Base-by-base conservation (phyloP, 495 filamentous ascomycete genomes). In the Aspergillus leporis region DNA sequence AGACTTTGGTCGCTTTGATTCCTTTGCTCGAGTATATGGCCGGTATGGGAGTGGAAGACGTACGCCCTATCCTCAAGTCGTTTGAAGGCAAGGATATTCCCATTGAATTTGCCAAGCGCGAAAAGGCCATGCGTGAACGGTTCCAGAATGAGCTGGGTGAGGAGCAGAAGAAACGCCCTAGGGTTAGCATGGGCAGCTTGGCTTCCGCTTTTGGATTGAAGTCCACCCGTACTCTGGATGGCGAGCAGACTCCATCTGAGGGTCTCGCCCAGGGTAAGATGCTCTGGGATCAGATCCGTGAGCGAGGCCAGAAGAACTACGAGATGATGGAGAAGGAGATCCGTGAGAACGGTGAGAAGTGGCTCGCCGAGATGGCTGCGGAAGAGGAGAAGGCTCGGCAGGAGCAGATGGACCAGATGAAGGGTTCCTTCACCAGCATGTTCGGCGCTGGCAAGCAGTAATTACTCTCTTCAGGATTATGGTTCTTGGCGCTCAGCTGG, bases 1-100 rank as follows among this genome's bases (percentile, higher is more conserved):
- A 85, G 63, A 90, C 89, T 25, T 85, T 98, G 13, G 90, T 98
- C 34, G 82, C 86, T 6, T 75, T 96, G 41, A 93, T 98, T 45
- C 93, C 95, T 9, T 95, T 98, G 84, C 85, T 98, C 30, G 94
- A 98, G 76, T 97, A 95, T 73, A 83, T 98, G 59, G 90, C 90
- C 52, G 90, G 90, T n/a, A 96, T 98, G 91, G 86, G 89, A 53
- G 88, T 89, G 61, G 78, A 83, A 25, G 95, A 98, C 64, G 89
- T 93, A 19, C 87, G 94, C 22, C 82, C 87, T 38, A 87, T 94
- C 19, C 77, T 98, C 69, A 88, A 90, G 67, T 93, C 90, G 5
- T 98, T 96, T 68, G 85, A 93, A 45, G 93, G 92, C 60, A 87
- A 82, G 56, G 76, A 89, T 63, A 96, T 98, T 58, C 90, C 94